phyloP scores from a whole-genome alignment of 352 stramenopile genomes.

The Phytophthora cajani region DNA sequence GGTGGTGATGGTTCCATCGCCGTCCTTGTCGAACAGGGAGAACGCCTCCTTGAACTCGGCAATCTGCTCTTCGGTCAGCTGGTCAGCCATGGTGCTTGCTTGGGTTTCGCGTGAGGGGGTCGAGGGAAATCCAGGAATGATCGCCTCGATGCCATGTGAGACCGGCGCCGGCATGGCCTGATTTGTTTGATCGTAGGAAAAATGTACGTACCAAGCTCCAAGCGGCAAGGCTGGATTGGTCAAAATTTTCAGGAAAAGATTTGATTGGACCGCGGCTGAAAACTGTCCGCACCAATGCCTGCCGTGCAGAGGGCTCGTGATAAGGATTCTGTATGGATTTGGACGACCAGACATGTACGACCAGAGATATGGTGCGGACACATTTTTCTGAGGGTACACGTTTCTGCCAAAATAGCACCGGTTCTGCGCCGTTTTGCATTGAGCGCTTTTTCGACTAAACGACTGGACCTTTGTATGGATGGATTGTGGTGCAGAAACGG shows the following conservation, averaged over 20 bases:
- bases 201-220: constrained; percentile 3
- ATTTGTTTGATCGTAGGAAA: neutral
- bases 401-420: neutral
- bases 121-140: constrained; percentile 76
- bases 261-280: neutral
- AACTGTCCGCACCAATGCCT: neutral
- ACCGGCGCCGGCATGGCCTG: neutral
- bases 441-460: constrained; percentile 1
- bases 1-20: constrained; percentile 98
- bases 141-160: neutral
- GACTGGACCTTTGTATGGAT: neutral
- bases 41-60: constrained; percentile 99
- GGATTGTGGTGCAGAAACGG: constrained; percentile 1
- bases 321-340: neutral
- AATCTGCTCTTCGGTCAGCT: constrained; percentile 96
- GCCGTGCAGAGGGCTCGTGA: neutral
- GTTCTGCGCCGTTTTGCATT: neutral
- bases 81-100: constrained; percentile 79
- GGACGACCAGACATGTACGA: constrained; percentile 1
- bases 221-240: neutral
- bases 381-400: neutral
- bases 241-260: neutral
- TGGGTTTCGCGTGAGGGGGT: constrained; percentile 40
- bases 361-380: neutral
- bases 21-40: constrained; percentile 99